Base-by-base conservation (phyloP, 2,329 filamentous ascomycete species). In the Aspergillus tubingensis region DNA sequence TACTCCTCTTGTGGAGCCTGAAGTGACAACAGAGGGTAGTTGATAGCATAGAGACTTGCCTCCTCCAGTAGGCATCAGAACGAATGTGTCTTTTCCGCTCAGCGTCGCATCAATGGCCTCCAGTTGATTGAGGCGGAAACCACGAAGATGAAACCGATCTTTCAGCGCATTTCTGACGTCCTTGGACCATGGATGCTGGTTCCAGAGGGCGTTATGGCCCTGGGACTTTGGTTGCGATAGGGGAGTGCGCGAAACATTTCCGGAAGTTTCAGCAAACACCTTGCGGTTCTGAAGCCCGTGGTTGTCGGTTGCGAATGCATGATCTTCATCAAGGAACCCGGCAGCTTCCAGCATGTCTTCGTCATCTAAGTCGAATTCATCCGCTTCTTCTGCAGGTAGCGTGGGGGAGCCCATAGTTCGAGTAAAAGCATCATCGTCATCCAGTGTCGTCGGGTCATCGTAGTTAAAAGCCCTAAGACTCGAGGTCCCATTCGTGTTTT, bases 41-140 rank as follows among this genome's bases (percentile, higher is more conserved):
- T 99, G 96, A 74, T 99, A 99, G 75, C 95, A 98, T 1, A 99
- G 82, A 1, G 94, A 98, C 74, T 99, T 99, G 44, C 95, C 95
- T 62, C 95, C 95, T 56, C 95, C 95, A 0, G 95, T 99, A 2
- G 96, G 95, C 95, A 99, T 99, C 41, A 99, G 82, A 15, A 99
- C 90, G 73, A 99, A 99, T 0, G 91, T 89, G 76, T 99, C 94
- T 65, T 94, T 88, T 3, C 94, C 95, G 30, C 81, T 83, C 49
- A 99, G 80, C 0, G 95, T 98, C 1, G 93, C 90, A 75, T 99
- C 98, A 75, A 99, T 97, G 13, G 95, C 93, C 76, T 98, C 91
- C 1, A 98, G 83, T 72, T 99, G 95, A 72, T 97, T 95, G 57
- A 89, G 87, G 30, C 96, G 88, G 72, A 99, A 99, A 0, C 91